Evolutionary conservation across 306 rosid genomes (phyloP), one percentile per base, ranked within the genome.

Genomic region (Citrullus amarus): DNA sequence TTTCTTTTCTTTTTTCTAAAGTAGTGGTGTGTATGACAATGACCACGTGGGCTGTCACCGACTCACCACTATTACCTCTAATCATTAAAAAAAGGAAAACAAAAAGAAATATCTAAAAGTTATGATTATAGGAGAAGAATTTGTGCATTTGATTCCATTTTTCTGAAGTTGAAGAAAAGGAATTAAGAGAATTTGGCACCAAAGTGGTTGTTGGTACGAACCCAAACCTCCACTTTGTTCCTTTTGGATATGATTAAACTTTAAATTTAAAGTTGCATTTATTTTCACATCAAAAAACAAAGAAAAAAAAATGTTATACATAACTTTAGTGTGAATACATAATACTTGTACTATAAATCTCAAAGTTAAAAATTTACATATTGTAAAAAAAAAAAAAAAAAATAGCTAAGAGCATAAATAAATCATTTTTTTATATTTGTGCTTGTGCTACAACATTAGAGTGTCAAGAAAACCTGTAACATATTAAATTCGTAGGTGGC

Each of bases 21-120:
- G 53, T 20, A 41, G 75, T 11, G 75, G 54, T n/a, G 53, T 39
- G 22, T 22, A 34, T 66, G 30, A 66, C 75, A 41, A 5, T n/a
- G 76, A 70, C 77, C 59, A 72, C 77, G 59, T 50, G 59, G 77
- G 39, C 59, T 72, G 77, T 50, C 60, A 15, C 77, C 59, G 77
- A 72, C 77, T 48, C 60, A 72, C 77, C 77, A 72, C 77, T 22
- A 20, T 12, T 25, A 2, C 50, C 7, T 18, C 43, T 17, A 34
- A 60, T 34, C 22, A 65, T 62, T 15, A 13, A 16, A 62, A 62
- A 65, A 36, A 17, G 22, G 22, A 32, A 32, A 32, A 32, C 2
- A 16, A 62, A 62, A 3, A 13, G 2, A 34, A 65, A 36, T 8
- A 38, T 39, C 32, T 66, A 0, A 3, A 18, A 67, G 17, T n/a